These are phyloP conservation scores for Penicillium psychrofluorescens DNA, from an alignment of 495 filamentous ascomycete genomes.

Conservation along the genomic window DNA sequence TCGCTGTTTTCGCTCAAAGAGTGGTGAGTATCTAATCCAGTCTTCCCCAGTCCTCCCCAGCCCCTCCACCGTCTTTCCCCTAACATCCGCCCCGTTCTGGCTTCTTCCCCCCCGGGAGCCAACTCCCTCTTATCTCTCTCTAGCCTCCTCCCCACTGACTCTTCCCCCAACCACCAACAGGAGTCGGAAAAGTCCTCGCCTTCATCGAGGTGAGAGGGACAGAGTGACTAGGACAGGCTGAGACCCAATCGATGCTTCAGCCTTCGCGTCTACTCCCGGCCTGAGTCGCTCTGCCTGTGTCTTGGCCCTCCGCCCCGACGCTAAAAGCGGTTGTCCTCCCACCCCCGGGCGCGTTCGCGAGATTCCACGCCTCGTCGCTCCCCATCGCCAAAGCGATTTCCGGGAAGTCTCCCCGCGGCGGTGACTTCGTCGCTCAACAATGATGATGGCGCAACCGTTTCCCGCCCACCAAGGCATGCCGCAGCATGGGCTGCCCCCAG, in stretches of 20 bases:
- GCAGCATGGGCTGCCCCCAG: slow-evolving; percentile 67
- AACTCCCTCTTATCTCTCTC: slow-evolving; percentile 9
- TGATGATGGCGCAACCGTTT: slow-evolving; percentile 64
- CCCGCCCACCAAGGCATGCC: slow-evolving; percentile 67
- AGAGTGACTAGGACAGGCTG: slow-evolving; percentile 16
- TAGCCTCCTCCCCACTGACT: slow-evolving; percentile 4
- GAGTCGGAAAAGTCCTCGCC: slow-evolving; percentile 9
- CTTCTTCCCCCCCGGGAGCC: slow-evolving; percentile 2
- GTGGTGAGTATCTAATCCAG: background rate
- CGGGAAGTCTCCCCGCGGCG: slow-evolving; percentile 22
- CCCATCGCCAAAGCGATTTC: slow-evolving; percentile 10
- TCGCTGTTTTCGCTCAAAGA: background rate
- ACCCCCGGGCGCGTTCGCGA: slow-evolving; percentile 29
- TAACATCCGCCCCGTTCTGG: background rate
- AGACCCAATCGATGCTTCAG: slow-evolving; percentile 26
- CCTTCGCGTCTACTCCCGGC: slow-evolving; percentile 17
- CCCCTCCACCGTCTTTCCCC: slow-evolving; percentile 4
- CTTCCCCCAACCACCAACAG: background rate
- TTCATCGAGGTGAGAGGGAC: slow-evolving; percentile 21
- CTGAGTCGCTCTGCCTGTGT: slow-evolving; percentile 21
- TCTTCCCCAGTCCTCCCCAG: background rate
- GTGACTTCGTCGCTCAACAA: slow-evolving; percentile 50
- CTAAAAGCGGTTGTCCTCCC: slow-evolving; percentile 35
- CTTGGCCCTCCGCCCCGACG: slow-evolving; percentile 35
- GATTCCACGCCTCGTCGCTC: slow-evolving; percentile 6